Conservation (phyloP, 176 grass and related monocot genomes). For the Triticum dicoccoides region DNA sequence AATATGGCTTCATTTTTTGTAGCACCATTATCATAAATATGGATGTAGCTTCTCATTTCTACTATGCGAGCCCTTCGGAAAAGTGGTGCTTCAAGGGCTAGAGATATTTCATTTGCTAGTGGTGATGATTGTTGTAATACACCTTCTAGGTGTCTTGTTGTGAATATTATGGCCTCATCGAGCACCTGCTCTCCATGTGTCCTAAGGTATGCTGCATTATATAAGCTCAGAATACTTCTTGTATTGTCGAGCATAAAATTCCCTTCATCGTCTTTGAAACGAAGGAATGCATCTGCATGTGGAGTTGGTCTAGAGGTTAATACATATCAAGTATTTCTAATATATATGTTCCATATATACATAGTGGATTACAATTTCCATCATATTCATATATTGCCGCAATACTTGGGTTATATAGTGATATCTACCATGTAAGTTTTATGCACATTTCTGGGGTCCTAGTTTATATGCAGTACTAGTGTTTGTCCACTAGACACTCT, state of each 20-base stretch:
- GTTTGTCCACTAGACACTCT: background rate
- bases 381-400: background rate
- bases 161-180: conserved; percentile 32
- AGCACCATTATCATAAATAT: conserved; percentile 29
- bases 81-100: conserved; percentile 22
- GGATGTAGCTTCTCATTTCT: conserved; percentile 40
- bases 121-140: background rate
- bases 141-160: conserved; percentile 14
- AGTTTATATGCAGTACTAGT: background rate
- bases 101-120: background rate
- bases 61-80: conserved; percentile 26
- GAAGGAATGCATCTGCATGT: conserved; percentile 25
- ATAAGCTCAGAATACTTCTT: conserved; percentile 43
- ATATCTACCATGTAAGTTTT: background rate
- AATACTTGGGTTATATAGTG: background rate
- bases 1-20: conserved; percentile 26
- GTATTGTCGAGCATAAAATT: background rate
- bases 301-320: background rate
- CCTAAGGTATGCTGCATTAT: conserved; percentile 35
- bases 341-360: background rate
- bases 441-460: background rate
- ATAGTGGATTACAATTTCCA: background rate
- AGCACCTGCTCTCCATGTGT: conserved; percentile 26
- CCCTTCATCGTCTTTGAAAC: conserved; percentile 24
- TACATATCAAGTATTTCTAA: background rate